Percentiles rank a stretch among this genome's conserved stretches.
phyloP scores from a whole-genome alignment of 768 basidiomycete species.

The Russula brevipes region DNA sequence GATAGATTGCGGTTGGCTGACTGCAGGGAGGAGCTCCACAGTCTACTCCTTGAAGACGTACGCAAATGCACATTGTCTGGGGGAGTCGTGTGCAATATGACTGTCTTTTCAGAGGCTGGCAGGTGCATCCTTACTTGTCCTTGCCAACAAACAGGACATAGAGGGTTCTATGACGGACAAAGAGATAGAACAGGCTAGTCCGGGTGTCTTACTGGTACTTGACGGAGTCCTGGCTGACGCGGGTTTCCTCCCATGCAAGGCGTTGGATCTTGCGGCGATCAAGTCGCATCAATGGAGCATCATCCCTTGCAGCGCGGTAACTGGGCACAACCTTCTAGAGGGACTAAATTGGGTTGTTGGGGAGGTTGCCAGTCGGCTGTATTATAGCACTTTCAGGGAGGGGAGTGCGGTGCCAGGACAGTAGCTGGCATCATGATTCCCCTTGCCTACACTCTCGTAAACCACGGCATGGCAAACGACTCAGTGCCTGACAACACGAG shows the following conservation, averaged over 20 bases:
- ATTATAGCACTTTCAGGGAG: slow-evolving; percentile 54
- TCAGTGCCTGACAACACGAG: too few relatives aligned
- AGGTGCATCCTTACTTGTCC: slow-evolving; percentile 92
- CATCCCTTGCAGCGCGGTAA: slow-evolving; percentile 87
- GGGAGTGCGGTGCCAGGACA: neutral
- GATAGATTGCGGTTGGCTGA: slow-evolving; percentile 88
- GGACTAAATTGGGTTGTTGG: slow-evolving; percentile 91
- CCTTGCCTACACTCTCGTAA: too few relatives aligned
- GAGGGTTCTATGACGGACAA: slow-evolving; percentile 73
- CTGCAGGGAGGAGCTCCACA: slow-evolving; percentile 82
- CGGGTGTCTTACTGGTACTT: slow-evolving; percentile 20
- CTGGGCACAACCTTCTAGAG: slow-evolving; percentile 74
- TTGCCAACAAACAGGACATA: slow-evolving; percentile 98
- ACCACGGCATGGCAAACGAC: too few relatives aligned
- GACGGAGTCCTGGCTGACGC: slow-evolving; percentile 3
- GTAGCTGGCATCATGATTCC: too few relatives aligned
- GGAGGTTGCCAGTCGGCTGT: slow-evolving; percentile 81
- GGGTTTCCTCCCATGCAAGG: slow-evolving; percentile 39
- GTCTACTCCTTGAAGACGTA: slow-evolving; percentile 88
- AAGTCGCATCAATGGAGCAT: slow-evolving; percentile 89
- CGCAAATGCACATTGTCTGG: slow-evolving; percentile 12
- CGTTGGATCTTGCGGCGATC: slow-evolving; percentile 74
- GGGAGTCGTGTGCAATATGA: neutral
- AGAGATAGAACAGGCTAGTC: slow-evolving; percentile 79
- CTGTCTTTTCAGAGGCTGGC: slow-evolving; percentile 64